Evolutionary conservation across 129 eudicot genomes (phyloP).

Genomic region (Mikania micrantha): DNA sequence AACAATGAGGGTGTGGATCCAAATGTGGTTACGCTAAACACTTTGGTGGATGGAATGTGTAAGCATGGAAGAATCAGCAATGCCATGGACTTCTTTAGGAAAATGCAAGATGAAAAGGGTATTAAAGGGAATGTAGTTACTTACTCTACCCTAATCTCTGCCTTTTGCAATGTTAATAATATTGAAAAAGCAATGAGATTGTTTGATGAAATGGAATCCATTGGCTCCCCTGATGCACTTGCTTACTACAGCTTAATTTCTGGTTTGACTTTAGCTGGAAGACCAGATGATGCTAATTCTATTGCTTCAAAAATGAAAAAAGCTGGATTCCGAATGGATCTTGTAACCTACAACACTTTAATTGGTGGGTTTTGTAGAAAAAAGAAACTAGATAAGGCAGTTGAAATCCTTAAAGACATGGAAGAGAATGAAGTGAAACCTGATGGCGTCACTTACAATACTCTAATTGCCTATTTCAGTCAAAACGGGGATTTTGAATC

Average conservation of each 20-base stretch:
- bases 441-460: slow-evolving; percentile 67
- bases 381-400: slow-evolving; percentile 55
- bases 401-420: slow-evolving; percentile 63
- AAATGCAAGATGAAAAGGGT: slow-evolving; percentile 56
- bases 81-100: slow-evolving; percentile 50
- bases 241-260: slow-evolving; percentile 69
- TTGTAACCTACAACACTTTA: slow-evolving; percentile 53
- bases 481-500: slow-evolving; percentile 43
- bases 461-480: slow-evolving; percentile 63
- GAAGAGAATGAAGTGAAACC: slow-evolving; percentile 45
- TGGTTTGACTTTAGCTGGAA: slow-evolving; percentile 64
- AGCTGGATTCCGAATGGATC: slow-evolving; percentile 61
- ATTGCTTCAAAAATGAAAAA: slow-evolving; percentile 55
- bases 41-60: slow-evolving; percentile 74
- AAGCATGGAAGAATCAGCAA: slow-evolving; percentile 51
- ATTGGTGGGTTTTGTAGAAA: slow-evolving; percentile 71
- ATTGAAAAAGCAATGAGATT: slow-evolving; percentile 58
- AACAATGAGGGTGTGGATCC: slow-evolving; percentile 33
- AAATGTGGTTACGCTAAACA: slow-evolving; percentile 54
- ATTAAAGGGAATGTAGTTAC: slow-evolving; percentile 57
- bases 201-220: slow-evolving; percentile 57
- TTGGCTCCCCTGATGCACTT: slow-evolving; percentile 54
- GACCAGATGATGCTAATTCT: slow-evolving; percentile 51
- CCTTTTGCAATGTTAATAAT: slow-evolving; percentile 63
- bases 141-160: slow-evolving; percentile 53